phyloP scores from a whole-genome alignment of 306 rosid genomes.

The Ormosia semicastrata region DNA sequence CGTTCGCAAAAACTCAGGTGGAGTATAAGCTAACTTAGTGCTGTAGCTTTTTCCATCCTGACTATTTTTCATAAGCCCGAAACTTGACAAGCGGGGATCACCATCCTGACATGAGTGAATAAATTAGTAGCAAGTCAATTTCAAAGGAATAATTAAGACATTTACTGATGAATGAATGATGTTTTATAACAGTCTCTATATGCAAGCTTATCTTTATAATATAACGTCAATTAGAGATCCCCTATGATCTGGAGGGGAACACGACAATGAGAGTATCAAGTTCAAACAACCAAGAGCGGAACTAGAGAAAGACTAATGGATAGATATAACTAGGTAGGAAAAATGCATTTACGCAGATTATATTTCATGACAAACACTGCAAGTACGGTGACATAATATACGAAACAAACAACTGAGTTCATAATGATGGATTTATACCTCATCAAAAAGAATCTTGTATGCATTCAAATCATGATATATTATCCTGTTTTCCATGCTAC shows the following conservation, averaged over 20 bases:
- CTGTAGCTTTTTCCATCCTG: conserved; percentile 98
- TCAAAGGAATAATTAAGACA: neutral
- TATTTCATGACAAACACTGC: neutral
- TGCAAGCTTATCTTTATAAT: neutral
- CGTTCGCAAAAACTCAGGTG: conserved; percentile 94
- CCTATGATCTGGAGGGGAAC: neutral
- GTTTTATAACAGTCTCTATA: neutral
- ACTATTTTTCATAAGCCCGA: conserved; percentile 94
- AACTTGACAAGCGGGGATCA: conserved; percentile 89
- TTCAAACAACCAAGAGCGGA: neutral
- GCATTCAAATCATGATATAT: conserved; percentile 93
- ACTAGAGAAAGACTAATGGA: neutral
- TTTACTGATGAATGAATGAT: neutral
- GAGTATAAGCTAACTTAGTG: conserved; percentile 89
- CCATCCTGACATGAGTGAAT: conserved; percentile 68
- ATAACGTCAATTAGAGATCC: neutral
- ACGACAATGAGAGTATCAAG: neutral
- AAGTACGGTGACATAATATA: neutral
- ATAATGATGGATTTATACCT: conserved; percentile 50
- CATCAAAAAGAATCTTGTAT: conserved; percentile 79
- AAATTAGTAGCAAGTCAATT: conserved; percentile 20
- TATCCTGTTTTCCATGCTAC: conserved; percentile 74
- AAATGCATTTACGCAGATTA: neutral
- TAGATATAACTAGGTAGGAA: conserved; percentile 6
- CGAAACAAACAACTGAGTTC: conserved; percentile 7